Base-by-base conservation (phyloP, 2,329 filamentous ascomycete genomes). In the Coleophoma cylindrospora region DNA sequence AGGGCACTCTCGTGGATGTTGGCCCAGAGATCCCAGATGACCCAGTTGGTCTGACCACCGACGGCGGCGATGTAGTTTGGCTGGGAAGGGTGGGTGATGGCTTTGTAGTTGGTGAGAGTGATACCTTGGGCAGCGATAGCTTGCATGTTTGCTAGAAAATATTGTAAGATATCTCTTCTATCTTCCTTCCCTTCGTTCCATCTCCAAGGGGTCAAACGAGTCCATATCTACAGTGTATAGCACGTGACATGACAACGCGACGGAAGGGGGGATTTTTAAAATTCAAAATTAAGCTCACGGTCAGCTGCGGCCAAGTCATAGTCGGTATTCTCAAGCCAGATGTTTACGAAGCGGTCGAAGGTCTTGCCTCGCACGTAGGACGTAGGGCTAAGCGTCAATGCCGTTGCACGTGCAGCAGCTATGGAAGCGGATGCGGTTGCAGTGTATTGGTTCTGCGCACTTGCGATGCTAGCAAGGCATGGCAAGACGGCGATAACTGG, bases 11-110 rank as follows among this genome's bases (percentile, higher is more conserved):
- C n/a, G 33, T 74, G 74, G 32, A 83, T 65, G 37, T 75, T 70
- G 50, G 75, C 74, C 64, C 86, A 79, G 56, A 78, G 68, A 66
- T 90, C 86, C 59, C 86, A 80, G 62, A 81, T 62, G 65, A 89
- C 83, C 57, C 86, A 86, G 57, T 87, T 88, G 65, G 85, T 84
- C 5, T 79, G 75, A 47, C 87, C 87, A 19, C 79, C 80, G 37
- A 86, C 78, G 1, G 80, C 66, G 3, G 86, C 81, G 47, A 84
- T 76, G 66, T 91, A 92, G 72, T 91, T 91, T 32, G 86, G 86
- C 73, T 90, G 77, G 1, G 80, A 84, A 1, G 86, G 85, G 61
- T 90, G 86, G 1, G 85, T 87, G 46, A 87, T 70, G 15, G 75
- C 85, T 51, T 73, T 79, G 68, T 78, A 77, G 60, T 80, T 78